Conservation (phyloP, 2,329 filamentous ascomycete genomes). For the Neofusicoccum sp. region DNA sequence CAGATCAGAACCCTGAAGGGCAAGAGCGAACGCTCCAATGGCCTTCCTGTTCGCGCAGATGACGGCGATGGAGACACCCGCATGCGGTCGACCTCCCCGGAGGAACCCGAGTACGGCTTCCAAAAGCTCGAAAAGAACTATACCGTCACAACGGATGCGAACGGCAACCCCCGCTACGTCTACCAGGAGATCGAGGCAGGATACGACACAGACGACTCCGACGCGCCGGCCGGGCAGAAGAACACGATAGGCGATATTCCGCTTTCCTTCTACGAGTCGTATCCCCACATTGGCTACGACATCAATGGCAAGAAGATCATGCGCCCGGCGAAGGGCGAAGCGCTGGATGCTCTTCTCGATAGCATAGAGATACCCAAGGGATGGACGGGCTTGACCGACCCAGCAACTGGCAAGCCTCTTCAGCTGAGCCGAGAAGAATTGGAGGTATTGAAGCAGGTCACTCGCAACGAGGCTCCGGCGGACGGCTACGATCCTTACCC, state of each 20-base stretch:
- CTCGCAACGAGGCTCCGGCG: slow-evolving; percentile 81
- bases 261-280: slow-evolving; percentile 92
- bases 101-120: slow-evolving; percentile 23
- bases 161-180: slow-evolving; percentile 85
- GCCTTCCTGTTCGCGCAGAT: slow-evolving; percentile 19
- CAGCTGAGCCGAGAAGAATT: slow-evolving; percentile 85
- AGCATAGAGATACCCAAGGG: slow-evolving; percentile 96
- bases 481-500: slow-evolving; percentile 93
- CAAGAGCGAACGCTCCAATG: slow-evolving; percentile 23
- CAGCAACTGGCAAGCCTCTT: slow-evolving; percentile 87
- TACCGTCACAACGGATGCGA: slow-evolving; percentile 73
- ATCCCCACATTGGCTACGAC: slow-evolving; percentile 97
- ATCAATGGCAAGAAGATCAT: slow-evolving; percentile 99
- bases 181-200: slow-evolving; percentile 92
- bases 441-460: slow-evolving; percentile 81
- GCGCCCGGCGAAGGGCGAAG: slow-evolving; percentile 90
- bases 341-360: slow-evolving; percentile 87
- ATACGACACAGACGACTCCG: slow-evolving; percentile 94
- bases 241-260: slow-evolving; percentile 98
- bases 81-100: slow-evolving; percentile 22
- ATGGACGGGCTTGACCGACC: slow-evolving; percentile 94
- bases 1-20: slow-evolving; percentile 45
- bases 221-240: slow-evolving; percentile 65
- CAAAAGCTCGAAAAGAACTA: slow-evolving; percentile 48
- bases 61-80: slow-evolving; percentile 19